Percentiles rank a stretch among this genome's conserved stretches.
Conservation (phyloP, 2,329 filamentous ascomycete genomes). For the Pyrenophora teres region DNA sequence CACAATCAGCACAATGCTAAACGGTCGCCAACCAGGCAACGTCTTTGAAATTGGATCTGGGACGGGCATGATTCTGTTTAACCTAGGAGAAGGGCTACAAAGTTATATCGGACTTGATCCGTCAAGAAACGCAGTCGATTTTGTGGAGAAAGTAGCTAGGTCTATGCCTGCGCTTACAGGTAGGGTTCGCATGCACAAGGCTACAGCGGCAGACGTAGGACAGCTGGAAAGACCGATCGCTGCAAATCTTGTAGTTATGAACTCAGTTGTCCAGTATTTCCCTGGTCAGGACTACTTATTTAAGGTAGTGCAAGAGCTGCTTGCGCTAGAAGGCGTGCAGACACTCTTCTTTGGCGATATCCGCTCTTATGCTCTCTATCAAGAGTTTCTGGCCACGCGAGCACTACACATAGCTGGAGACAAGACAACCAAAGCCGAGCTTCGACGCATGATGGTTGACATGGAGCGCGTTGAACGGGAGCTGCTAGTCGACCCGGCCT, state of each 20-base stretch:
- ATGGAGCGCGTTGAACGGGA: neutral
- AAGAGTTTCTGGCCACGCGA: constrained; percentile 5
- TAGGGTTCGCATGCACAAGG: constrained; percentile 4
- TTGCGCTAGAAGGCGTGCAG: neutral
- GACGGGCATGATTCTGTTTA: constrained; percentile 22
- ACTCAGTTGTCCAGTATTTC: no score
- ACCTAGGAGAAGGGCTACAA: constrained; percentile 2
- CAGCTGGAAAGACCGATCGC: neutral
- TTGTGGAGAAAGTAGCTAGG: constrained; percentile 1
- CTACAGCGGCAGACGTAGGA: neutral
- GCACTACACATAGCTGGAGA: constrained; percentile 5
- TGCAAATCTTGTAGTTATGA: constrained; percentile 2
- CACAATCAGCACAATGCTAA: constrained; percentile 7
- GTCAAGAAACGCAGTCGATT: constrained; percentile 3
- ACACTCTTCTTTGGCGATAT: no score
- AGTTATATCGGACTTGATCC: constrained; percentile 12
- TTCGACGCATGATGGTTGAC: no score
- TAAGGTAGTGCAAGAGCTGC: neutral
- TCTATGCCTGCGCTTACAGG: no score
- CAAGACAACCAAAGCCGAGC: no score
- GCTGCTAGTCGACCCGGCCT: constrained; percentile 10
- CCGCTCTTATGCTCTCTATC: constrained; percentile 6
- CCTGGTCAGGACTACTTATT: constrained; percentile 16
- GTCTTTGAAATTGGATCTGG: no score
- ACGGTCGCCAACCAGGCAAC: neutral